Evolutionary conservation across 345 rosid genomes (phyloP), one percentile per base, ranked within the genome.

Genomic region (Linum lewisii): DNA sequence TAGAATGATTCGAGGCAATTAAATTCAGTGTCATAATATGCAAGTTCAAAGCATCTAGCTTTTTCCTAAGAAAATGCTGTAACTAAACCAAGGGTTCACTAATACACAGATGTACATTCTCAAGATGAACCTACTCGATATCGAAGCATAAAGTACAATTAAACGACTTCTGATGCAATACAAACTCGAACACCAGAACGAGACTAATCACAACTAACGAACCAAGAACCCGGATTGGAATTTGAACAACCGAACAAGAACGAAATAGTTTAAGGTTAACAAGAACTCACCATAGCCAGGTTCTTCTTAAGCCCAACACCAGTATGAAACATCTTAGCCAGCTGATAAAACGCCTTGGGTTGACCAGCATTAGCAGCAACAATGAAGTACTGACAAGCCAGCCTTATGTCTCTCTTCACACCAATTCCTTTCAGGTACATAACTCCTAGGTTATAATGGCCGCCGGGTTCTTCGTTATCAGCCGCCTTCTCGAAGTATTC

Each of bases 251-350:
- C 2, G n/a, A n/a, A 59, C 14, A 6, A 32, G 21, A 25, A 7
- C 22, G 14, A 8, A 23, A 49, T 26, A 16, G 10, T 26, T 26
- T 2, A 6, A 16, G 19, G 25, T 20, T 3, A 52, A n/a, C 16
- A 20, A 24, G 14, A 54, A 57, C 63, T 75, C 85, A 90, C 97
- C 99, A 73, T 78, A 7, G 75, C 75, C 34, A 80, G 79, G 76
- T 84, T 83, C 75, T 84, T 84, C 71, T 85, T 84, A 61, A 94
- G 93, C 61, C 97, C 99, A 36, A 94, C 79, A 57, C 99, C 99
- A 36, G 83, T 90, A 62, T 87, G 99, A 65, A 90, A 94, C 99
- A 90, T 94, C 80, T 81, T 94, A 50, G 97, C 99, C 68, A 94
- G 80, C 76, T 94, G 99, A 75, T 85, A 94, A 74, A 87, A 85